Conservation (phyloP, 176 grass and related monocot genomes). For the Cocos nucifera region DNA sequence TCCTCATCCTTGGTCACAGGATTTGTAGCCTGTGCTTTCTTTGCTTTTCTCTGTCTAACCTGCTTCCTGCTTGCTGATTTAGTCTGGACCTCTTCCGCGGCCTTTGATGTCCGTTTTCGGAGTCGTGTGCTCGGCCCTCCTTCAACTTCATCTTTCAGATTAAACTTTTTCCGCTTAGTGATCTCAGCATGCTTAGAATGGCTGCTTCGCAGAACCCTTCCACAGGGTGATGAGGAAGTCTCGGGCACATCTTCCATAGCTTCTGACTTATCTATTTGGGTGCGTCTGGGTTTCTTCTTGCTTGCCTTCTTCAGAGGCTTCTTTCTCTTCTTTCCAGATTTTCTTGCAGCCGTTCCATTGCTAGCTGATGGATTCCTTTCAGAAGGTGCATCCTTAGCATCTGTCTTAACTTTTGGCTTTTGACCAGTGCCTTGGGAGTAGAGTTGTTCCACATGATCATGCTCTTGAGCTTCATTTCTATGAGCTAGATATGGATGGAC, state of each 20-base stretch:
- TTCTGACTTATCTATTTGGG: slow-evolving; percentile 6
- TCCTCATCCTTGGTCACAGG: slow-evolving; percentile 16
- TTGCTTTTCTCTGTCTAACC: slow-evolving; percentile 24
- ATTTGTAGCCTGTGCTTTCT: slow-evolving; percentile 11
- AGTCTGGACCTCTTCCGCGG: slow-evolving; percentile 18
- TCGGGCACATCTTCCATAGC: slow-evolving; percentile 22
- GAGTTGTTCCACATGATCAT: slow-evolving; percentile 22
- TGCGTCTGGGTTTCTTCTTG: slow-evolving; percentile 26
- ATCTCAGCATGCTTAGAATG: neutral
- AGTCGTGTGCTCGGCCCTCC: slow-evolving; percentile 14
- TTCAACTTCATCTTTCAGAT: slow-evolving; percentile 24
- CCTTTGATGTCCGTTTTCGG: slow-evolving; percentile 22
- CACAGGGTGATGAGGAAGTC: slow-evolving; percentile 13
- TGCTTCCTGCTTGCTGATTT: slow-evolving; percentile 33
- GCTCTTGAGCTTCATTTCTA: slow-evolving; percentile 33
- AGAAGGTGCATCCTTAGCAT: slow-evolving; percentile 19
- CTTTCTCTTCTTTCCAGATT: slow-evolving; percentile 29
- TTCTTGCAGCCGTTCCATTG: slow-evolving; percentile 4
- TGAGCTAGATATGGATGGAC: slow-evolving; percentile 64
- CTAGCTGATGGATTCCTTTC: slow-evolving; percentile 13
- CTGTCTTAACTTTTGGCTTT: slow-evolving; percentile 13
- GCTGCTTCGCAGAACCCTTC: slow-evolving; percentile 39
- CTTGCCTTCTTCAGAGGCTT: slow-evolving; percentile 27
- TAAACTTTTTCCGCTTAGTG: neutral
- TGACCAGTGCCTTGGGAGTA: slow-evolving; percentile 9